Evolutionary conservation across 2,329 filamentous ascomycete genomes (phyloP), one percentile per base, ranked within the genome.

Genomic region (Colletotrichum sp.): DNA sequence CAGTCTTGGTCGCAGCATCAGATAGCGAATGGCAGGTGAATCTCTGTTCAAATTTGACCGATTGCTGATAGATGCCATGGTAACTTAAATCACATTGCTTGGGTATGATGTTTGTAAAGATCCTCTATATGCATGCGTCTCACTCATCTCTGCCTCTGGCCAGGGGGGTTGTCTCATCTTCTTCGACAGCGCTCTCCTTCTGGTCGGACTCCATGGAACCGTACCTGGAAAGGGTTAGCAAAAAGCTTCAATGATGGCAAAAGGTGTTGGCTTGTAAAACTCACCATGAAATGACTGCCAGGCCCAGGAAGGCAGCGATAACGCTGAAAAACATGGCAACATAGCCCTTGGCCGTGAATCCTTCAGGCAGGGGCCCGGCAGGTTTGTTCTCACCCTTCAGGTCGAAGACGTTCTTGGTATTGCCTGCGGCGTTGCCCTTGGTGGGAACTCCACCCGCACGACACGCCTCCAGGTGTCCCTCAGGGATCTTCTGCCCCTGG

Each of bases 391-490:
- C 76, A n/a, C 79, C 79, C 3, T 48, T 82, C 6, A 91, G 82
- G 77, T 93, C 89, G 4, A 91, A 80, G 12, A 88, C 80, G 69
- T 93, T 81, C 3, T 83, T 78, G 1, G 88, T 91, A 74, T 92
- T 92, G 0, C 87, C 92, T 0, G 91, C 92, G 0, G 92, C 92
- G 79, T 93, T 93, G 6, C 92, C 92, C 8, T 79, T 79, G 1
- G 82, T 86, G 3, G 87, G 85, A 1, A 86, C 81, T n/a, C 83
- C 83, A 1, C 78, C 84, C 3, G 83, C 88, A 9, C 81, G 81
- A 75, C 83, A 85, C 15, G 73, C 79, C 9, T 78, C 82, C 80
- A 84, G 83, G 77, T 92, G 90, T 58, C 89, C 84, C 36, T 64
- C 61, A 8, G 76, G 76, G 25, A 78, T 65, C 15, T 25, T n/a